A percentile compares a stretch with the other conserved stretches of the same genome.
Conservation (phyloP, 2,329 filamentous ascomycete species). For the Westerdykella ornata region DNA sequence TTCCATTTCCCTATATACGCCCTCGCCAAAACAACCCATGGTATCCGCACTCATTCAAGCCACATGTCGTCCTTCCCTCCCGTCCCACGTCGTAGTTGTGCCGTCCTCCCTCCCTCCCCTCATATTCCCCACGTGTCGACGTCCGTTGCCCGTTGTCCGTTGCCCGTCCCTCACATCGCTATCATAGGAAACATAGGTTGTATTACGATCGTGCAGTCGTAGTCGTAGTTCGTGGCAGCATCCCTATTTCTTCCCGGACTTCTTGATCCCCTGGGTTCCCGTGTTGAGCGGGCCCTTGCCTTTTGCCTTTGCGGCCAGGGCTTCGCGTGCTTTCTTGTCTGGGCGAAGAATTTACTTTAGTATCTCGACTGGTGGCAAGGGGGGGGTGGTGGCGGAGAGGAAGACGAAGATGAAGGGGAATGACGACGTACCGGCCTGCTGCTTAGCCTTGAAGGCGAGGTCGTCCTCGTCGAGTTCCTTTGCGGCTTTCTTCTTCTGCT, state of each 20-base stretch:
- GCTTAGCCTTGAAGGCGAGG: constrained; percentile 73
- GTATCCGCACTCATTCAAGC: too few species aligned
- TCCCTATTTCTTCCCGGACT: constrained; percentile 86
- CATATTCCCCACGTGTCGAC: not conserved
- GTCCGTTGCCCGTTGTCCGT: not conserved
- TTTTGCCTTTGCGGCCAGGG: constrained; percentile 70
- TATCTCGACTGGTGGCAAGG: not conserved
- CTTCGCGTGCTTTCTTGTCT: constrained; percentile 56
- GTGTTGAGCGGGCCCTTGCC: constrained; percentile 85
- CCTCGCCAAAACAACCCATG: too few species aligned
- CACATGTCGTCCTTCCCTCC: too few species aligned
- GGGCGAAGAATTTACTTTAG: not conserved
- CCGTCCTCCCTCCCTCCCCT: not conserved
- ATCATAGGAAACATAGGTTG: too few species aligned
- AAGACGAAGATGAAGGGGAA: not conserved
- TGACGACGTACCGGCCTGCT: constrained; percentile 63
- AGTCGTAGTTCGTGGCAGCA: too few species aligned
- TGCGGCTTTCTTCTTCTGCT: constrained; percentile 70
- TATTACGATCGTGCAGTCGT: not conserved
- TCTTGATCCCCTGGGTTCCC: constrained; percentile 88
- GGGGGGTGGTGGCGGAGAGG: not conserved
- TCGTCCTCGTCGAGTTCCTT: constrained; percentile 86
- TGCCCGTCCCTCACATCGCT: not conserved
- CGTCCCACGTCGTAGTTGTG: not conserved
- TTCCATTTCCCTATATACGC: too few species aligned